Percentiles rank a stretch among this genome's conserved stretches.
Evolutionary conservation across 2,329 filamentous ascomycete genomes (phyloP).

Genomic region (Lachnellula subtilissima): DNA sequence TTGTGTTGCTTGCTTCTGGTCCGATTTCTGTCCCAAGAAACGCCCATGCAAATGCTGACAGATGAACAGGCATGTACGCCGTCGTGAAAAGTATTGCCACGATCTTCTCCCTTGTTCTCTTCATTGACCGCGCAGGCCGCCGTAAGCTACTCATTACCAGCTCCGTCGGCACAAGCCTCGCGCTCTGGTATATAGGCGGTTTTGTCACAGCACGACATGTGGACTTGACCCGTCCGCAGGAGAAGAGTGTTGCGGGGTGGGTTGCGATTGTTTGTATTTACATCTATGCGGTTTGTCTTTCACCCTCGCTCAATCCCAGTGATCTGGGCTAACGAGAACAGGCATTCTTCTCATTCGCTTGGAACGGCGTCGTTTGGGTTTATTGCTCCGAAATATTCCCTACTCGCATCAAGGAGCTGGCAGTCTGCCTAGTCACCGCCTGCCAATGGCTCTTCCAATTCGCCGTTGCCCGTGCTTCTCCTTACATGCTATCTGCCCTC

Average conservation of each 20-base stretch:
- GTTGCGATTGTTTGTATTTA: slow-evolving; percentile 67
- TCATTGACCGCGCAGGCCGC: slow-evolving; percentile 61
- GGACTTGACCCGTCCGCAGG: slow-evolving; percentile 41
- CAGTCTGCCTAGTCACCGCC: slow-evolving; percentile 65
- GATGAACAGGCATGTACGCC: slow-evolving; percentile 65
- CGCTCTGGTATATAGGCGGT: slow-evolving; percentile 60
- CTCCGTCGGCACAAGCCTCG: slow-evolving; percentile 54
- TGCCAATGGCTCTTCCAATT: slow-evolving; percentile 69
- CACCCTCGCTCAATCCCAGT: not conserved
- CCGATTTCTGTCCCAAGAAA: not conserved
- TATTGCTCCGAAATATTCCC: slow-evolving; percentile 73
- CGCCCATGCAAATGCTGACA: too few species aligned
- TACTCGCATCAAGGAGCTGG: slow-evolving; percentile 62
- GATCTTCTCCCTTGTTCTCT: slow-evolving; percentile 62
- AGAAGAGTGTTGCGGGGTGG: slow-evolving; percentile 26
- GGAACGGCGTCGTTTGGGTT: slow-evolving; percentile 74
- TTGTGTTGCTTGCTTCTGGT: slow-evolving; percentile 48
- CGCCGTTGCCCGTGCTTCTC: slow-evolving; percentile 62
- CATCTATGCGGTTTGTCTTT: slow-evolving; percentile 51
- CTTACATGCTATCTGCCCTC: slow-evolving; percentile 56
- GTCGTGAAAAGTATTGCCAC: slow-evolving; percentile 69
- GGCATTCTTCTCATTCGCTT: slow-evolving; percentile 65
- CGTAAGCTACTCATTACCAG: slow-evolving; percentile 62
- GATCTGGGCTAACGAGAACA: not conserved
- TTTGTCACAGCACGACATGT: slow-evolving; percentile 41